Evolutionary conservation across 2,329 filamentous ascomycete genomes (phyloP), one percentile per base, ranked within the genome.

Genomic region (Phialocephala sp.): DNA sequence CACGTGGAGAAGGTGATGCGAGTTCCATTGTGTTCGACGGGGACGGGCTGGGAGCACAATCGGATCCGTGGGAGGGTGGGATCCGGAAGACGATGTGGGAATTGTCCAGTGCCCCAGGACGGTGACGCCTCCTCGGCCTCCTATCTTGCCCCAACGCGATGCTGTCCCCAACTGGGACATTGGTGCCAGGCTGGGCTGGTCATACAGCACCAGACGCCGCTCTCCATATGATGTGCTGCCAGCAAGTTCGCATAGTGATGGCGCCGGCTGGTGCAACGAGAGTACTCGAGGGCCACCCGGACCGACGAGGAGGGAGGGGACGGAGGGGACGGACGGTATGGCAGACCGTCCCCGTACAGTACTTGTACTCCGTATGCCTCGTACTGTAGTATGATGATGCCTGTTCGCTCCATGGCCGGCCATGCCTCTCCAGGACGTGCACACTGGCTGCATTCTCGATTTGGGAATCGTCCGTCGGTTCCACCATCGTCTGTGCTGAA

Each of bases 401-500:
- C 27, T 32, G 27, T 6, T 32, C 27, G 27, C 27, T 32, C 27
- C 27, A 32, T 32, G 27, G 3, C 27, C 27, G 3, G 27, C 27
- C 27, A 32, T 32, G 27, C 27, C 27, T 32, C 27, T 32, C 27
- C 27, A 32, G 6, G 27, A 3, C 6, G 3, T 32, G 27, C 27
- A 32, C 3, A 32, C 27, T 32, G 27, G 2, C 37, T 41, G 4
- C 9, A 3, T 41, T 18, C 37, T 41, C 37, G 37, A 41, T 41
- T 4, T 41, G 37, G 37, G 2, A 41, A 14, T 12, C 2, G 37
- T 41, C 37, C 37, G 37, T 41, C 15, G 2, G 37, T 41, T 35
- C 24, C 50, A 54, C 24, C 50, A 5, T 32, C 27, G 50, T 54
- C 50, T 54, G 50, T 54, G 50, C 50, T 32, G 50, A 54, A 54